Conservation (phyloP, 495 filamentous ascomycete species). For the Podospora australis region DNA sequence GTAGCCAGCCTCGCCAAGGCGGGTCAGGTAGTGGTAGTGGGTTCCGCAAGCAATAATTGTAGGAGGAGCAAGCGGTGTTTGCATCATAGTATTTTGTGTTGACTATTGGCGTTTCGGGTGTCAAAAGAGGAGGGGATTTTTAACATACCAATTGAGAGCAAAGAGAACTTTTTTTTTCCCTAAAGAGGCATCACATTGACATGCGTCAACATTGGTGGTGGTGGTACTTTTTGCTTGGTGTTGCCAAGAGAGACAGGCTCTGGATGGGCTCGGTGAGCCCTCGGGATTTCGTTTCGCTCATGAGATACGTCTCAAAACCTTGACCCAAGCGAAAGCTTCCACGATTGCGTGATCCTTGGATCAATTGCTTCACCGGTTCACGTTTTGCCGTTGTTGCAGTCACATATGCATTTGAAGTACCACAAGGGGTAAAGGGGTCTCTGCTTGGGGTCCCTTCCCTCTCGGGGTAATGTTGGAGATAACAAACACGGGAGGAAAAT, state of each 20-base stretch:
- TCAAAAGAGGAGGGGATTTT: neutral
- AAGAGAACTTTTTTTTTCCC: neutral
- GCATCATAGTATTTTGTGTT: neutral
- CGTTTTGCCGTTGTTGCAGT: slow-evolving; percentile 1
- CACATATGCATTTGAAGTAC: too few species aligned
- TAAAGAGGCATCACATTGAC: neutral
- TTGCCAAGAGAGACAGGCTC: neutral
- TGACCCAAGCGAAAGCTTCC: too few species aligned
- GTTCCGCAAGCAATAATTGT: too few species aligned
- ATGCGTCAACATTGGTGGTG: neutral
- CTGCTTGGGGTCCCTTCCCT: too few species aligned
- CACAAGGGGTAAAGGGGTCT: too few species aligned
- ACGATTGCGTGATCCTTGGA: slow-evolving; percentile 4
- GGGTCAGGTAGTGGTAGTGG: slow-evolving; percentile 5
- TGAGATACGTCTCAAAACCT: too few species aligned
- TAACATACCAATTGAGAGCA: slow-evolving; percentile 2
- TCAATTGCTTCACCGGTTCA: neutral
- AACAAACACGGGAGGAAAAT: neutral
- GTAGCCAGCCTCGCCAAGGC: slow-evolving; percentile 49
- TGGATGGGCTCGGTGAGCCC: neutral
- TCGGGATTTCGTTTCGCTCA: neutral
- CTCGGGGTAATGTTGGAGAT: too few species aligned
- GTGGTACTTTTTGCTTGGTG: neutral
- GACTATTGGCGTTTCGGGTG: slow-evolving; percentile 1
- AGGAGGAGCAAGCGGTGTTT: neutral